Base-by-base conservation (phyloP, 352 stramenopile genomes). In the Halophytophthora polymorphica region DNA sequence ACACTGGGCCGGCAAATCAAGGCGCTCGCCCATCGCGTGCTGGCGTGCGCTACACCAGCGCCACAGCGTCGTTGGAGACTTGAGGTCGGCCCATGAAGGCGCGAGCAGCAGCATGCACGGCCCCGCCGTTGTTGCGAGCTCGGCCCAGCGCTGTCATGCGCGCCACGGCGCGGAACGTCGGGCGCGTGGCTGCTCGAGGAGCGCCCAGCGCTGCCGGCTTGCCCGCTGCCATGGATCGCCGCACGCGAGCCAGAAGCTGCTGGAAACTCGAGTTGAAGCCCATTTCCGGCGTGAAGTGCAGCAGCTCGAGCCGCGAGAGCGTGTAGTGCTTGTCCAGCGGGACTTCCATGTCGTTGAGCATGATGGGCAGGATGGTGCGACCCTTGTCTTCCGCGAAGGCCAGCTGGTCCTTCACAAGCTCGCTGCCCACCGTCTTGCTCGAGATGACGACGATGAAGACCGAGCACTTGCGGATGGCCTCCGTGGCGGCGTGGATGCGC, bases 311-410 rank as follows among this genome's bases (percentile, higher is more conserved):
- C 35, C 83, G 77, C 6, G 81, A 85, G 8, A 92, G 71, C 21
- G 79, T 85, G 51, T 92, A 92, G 43, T 86, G 76, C 53, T 87
- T 87, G 64, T 88, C 78, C 17, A 88, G 63, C 34, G 64, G 64
- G 44, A 90, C 70, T 49, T 88, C 79, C 63, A 86, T 68, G 43
- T 87, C 73, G 51, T 88, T 88, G 22, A 88, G 67, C 73, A 91
- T 73, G 34, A 93, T 71, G 1, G 80, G 80, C 45, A 93, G 45
- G 49, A 93, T 90, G 0, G 74, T 65, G 13, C 66, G 67, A 19
- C 77, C 77, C 55, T 88, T 90, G 61, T 91, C 80, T 59, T 90
- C 83, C 8, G 83, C 83, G 45, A 91, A 90, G 43, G 80, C 81
- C 17, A 91, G 59, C 51, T 93, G 83, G 52, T 91, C 80, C 42